A percentile compares a stretch with the other conserved stretches of the same genome.
These are phyloP conservation scores for Ceratobasidium sp. DNA, from an alignment of 1,284 basidiomycete species.

Conservation along the genomic window DNA sequence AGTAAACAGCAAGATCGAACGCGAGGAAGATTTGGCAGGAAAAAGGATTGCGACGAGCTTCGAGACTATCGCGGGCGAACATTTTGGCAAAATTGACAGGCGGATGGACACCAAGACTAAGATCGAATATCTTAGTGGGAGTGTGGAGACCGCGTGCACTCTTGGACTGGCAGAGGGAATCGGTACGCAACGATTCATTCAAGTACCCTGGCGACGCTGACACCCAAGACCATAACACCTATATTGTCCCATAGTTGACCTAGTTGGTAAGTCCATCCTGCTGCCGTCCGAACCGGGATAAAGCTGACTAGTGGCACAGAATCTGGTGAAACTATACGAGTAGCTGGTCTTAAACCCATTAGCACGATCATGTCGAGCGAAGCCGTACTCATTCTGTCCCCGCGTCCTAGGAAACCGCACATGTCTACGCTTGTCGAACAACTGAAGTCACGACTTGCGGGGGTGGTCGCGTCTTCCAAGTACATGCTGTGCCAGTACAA, in stretches of 20 bases:
- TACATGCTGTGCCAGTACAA: slow-evolving; percentile 97
- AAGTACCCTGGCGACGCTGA: too few relatives aligned
- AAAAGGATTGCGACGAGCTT: slow-evolving; percentile 96
- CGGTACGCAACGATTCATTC: too few relatives aligned
- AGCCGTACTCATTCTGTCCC: slow-evolving; percentile 92
- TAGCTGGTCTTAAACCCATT: slow-evolving; percentile 94
- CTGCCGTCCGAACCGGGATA: background rate
- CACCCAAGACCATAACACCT: too few relatives aligned
- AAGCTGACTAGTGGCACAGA: slow-evolving; percentile 60
- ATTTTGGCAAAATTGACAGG: slow-evolving; percentile 83
- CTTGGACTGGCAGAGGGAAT: slow-evolving; percentile 93
- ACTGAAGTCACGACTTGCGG: slow-evolving; percentile 90
- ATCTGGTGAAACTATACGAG: slow-evolving; percentile 99
- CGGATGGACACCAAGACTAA: slow-evolving; percentile 67
- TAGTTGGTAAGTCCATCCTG: slow-evolving; percentile 65
- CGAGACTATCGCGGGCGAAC: slow-evolving; percentile 84
- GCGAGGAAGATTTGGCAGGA: slow-evolving; percentile 85
- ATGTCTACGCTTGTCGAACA: slow-evolving; percentile 79
- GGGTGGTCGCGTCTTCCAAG: slow-evolving; percentile 89
- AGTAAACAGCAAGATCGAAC: slow-evolving; percentile 76
- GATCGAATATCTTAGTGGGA: slow-evolving; percentile 97
- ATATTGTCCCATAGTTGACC: slow-evolving; percentile 73
- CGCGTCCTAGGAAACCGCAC: slow-evolving; percentile 68
- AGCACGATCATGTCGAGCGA: slow-evolving; percentile 89
- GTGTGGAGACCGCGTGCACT: slow-evolving; percentile 98